These are phyloP conservation scores for Neofusicoccum kwambonambiense DNA, from an alignment of 2,329 filamentous ascomycete genomes.

Conservation along the genomic window DNA sequence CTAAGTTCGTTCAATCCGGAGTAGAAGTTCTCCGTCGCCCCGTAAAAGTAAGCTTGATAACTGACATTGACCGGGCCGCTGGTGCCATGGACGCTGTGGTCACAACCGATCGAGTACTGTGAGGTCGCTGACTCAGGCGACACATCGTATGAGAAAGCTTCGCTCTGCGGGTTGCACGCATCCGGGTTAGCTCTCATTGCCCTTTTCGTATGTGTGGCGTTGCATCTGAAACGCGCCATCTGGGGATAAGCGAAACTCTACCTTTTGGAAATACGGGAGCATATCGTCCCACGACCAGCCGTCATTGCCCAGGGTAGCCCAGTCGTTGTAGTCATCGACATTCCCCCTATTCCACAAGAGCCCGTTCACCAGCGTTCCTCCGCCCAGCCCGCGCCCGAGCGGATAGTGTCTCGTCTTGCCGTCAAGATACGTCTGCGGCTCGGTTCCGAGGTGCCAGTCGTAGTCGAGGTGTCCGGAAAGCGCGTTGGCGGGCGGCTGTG, in stretches of 20 bases:
- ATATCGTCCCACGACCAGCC: constrained; percentile 32
- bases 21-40: constrained; percentile 22
- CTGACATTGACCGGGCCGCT: constrained; percentile 27
- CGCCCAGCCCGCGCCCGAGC: constrained; percentile 20
- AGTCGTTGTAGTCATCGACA: constrained; percentile 20
- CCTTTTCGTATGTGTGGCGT: background rate
- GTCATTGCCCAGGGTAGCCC: constrained; percentile 18
- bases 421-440: constrained; percentile 24
- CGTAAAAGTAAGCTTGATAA: constrained; percentile 27
- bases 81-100: constrained; percentile 25
- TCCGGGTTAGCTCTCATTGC: background rate
- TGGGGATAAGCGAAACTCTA: background rate
- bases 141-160: constrained; percentile 25
- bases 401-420: background rate
- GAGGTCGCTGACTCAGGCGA: constrained; percentile 19
- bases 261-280: constrained; percentile 33
- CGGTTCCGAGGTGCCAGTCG: constrained; percentile 32
- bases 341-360: constrained; percentile 15
- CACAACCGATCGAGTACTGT: constrained; percentile 27
- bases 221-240: no score
- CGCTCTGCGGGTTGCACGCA: constrained; percentile 20
- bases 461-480: constrained; percentile 29
- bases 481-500: constrained; percentile 27
- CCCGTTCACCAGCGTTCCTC: constrained; percentile 21
- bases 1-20: constrained; percentile 17